Evolutionary conservation across 257 asterid genomes (phyloP).

Genomic region (Gynochthodes officinalis): DNA sequence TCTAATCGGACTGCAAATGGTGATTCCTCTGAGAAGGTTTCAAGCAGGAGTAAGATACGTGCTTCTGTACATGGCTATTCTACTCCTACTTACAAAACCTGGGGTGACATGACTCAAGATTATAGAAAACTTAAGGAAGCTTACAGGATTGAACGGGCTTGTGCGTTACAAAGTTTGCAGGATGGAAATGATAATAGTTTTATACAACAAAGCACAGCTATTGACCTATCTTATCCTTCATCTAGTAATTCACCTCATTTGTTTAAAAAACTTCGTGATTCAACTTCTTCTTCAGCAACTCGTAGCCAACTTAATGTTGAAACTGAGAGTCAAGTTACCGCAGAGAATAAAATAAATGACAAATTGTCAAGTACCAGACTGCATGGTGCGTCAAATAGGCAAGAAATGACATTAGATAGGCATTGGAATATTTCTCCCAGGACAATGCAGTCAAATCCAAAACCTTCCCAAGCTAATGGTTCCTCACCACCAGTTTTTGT

Average conservation of each 20-base stretch:
- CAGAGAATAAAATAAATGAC: not conserved
- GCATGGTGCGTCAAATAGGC: conserved; percentile 3
- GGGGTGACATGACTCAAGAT: conserved; percentile 7
- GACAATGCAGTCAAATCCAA: not conserved
- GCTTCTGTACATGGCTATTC: conserved; percentile 16
- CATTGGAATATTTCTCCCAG: not conserved
- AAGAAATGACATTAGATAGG: not conserved
- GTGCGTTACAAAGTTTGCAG: not conserved
- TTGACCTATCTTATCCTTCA: not conserved
- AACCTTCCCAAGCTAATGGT: conserved; percentile 2
- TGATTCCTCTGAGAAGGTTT: conserved; percentile 37
- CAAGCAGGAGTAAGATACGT: conserved; percentile 35
- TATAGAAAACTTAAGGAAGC: not conserved
- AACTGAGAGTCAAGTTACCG: not conserved
- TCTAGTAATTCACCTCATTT: conserved; percentile 1
- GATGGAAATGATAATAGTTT: conserved; percentile 10
- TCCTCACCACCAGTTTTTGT: not conserved
- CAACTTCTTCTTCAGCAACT: conserved; percentile 13
- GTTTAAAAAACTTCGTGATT: not conserved
- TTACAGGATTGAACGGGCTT: not conserved
- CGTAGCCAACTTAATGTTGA: not conserved
- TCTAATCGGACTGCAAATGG: conserved; percentile 27
- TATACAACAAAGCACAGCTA: too few relatives aligned
- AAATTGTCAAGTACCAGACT: not conserved
- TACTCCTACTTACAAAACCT: conserved; percentile 6